Conservation (phyloP, 1,139 yeast species). For the Pneumocystis wakefieldiae region DNA sequence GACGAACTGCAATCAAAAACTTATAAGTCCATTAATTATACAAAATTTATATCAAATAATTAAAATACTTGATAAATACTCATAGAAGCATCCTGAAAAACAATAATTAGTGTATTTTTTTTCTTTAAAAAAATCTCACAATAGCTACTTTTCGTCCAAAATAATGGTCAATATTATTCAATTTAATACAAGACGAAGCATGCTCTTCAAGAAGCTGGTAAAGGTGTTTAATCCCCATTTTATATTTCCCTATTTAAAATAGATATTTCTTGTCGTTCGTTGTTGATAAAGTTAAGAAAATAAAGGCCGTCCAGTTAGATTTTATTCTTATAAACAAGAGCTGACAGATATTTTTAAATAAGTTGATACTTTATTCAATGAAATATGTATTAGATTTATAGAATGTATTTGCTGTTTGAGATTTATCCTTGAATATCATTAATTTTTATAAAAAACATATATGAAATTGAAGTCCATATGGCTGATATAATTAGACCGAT, state of each 20-base stretch:
- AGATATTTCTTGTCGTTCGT: neutral
- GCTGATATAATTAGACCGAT: no score
- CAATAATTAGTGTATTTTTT: neutral
- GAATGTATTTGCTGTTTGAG: no score
- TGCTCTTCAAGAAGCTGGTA: conserved; percentile 72
- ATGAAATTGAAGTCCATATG: no score
- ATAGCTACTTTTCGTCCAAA: conserved; percentile 94
- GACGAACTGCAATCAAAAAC: conserved; percentile 88
- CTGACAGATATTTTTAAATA: no score
- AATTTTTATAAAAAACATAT: no score
- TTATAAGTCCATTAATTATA: conserved; percentile 84
- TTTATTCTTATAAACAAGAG: no score
- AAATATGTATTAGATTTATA: no score
- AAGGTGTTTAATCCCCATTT: conserved; percentile 32
- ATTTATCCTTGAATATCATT: no score
- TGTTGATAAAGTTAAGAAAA: neutral
- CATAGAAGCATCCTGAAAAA: conserved; percentile 27
- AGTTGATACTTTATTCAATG: no score
- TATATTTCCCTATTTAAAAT: neutral
- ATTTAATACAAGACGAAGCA: conserved; percentile 69
- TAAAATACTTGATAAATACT: conserved; percentile 12
- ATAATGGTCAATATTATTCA: conserved; percentile 66
- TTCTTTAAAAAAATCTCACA: conserved; percentile 19
- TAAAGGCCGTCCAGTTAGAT: neutral
- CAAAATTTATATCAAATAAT: conserved; percentile 21